phyloP scores from a whole-genome alignment of 2,329 filamentous ascomycete genomes.

The Paecilomyces sp. region DNA sequence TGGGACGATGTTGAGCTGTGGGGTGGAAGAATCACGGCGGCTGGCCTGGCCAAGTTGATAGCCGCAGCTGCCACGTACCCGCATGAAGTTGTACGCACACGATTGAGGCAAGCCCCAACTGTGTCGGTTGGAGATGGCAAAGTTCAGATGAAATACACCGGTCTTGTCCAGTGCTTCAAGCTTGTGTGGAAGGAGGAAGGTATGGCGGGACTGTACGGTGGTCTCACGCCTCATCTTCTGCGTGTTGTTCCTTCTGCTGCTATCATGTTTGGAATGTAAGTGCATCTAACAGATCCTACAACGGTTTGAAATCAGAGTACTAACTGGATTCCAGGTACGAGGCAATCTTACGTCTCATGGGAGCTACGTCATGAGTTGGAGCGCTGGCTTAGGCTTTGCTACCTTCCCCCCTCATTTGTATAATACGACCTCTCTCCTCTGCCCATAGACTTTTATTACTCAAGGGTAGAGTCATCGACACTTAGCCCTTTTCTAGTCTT shows the following conservation, averaged over 20 bases:
- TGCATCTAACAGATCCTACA: not conserved
- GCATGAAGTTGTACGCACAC: constrained; percentile 81
- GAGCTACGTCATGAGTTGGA: not conserved
- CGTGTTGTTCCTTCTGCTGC: constrained; percentile 85
- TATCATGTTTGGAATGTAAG: constrained; percentile 91
- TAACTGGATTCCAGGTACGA: not conserved
- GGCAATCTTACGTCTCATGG: not conserved
- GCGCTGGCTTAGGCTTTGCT: not conserved
- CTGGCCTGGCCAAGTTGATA: constrained; percentile 69
- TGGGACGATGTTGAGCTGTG: constrained; percentile 73
- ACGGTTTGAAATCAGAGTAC: not conserved
- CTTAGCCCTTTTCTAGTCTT: not conserved
- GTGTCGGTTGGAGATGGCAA: constrained; percentile 57
- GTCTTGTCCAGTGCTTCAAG: constrained; percentile 80
- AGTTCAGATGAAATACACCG: constrained; percentile 76
- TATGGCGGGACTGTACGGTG: constrained; percentile 77
- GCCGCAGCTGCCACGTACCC: constrained; percentile 84
- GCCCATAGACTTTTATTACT: not conserved
- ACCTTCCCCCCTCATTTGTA: not conserved
- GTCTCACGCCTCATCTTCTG: constrained; percentile 84
- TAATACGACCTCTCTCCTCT: not conserved
- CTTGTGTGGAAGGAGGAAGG: constrained; percentile 85
- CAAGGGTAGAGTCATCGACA: not conserved
- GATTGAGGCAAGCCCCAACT: constrained; percentile 80
- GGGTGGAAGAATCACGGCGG: constrained; percentile 72